These are phyloP conservation scores for Botrytis porri DNA, from an alignment of 2,329 filamentous ascomycete species.

Conservation along the genomic window DNA sequence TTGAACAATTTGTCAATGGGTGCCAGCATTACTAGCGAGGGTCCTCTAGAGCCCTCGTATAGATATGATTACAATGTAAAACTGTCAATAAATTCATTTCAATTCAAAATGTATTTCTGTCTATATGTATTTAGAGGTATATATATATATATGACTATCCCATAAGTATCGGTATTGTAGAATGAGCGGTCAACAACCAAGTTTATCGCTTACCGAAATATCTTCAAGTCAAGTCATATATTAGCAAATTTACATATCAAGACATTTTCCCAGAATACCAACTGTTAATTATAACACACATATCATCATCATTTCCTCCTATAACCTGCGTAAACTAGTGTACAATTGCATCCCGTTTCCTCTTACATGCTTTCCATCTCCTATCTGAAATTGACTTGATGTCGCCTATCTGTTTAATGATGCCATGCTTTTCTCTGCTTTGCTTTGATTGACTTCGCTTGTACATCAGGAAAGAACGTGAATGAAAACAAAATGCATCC, in stretches of 20 bases:
- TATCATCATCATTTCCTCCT: neutral
- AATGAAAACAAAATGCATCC: neutral
- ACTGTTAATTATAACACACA: no score
- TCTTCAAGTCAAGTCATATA: neutral
- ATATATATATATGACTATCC: neutral
- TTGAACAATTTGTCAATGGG: neutral
- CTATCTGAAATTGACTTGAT: neutral
- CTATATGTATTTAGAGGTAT: neutral
- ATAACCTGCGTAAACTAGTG: neutral
- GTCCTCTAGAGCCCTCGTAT: neutral
- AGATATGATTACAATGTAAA: neutral
- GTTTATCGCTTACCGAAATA: neutral
- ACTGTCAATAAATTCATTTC: no score
- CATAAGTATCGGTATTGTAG: neutral
- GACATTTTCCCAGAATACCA: neutral
- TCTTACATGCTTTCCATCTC: neutral
- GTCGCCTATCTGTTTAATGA: neutral
- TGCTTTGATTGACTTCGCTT: neutral
- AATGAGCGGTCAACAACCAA: neutral
- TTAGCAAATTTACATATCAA: no score
- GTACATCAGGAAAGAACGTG: neutral
- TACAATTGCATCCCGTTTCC: neutral
- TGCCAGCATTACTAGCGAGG: neutral
- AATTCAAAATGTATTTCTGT: neutral
- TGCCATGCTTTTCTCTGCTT: neutral